phyloP scores from a whole-genome alignment of 2,329 filamentous ascomycete genomes.

The Microdochium paspali region DNA sequence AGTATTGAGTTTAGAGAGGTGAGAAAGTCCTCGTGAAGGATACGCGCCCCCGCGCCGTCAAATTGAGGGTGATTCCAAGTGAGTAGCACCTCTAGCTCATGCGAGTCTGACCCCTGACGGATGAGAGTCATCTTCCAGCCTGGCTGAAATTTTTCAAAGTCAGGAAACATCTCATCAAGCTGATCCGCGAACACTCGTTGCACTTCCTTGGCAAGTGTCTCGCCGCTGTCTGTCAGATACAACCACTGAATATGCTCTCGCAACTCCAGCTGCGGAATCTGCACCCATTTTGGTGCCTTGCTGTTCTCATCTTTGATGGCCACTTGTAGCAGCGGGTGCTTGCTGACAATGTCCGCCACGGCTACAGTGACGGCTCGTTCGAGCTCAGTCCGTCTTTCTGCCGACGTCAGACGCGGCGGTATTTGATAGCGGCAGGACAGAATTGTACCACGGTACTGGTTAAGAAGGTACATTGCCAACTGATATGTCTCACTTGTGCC shows the following conservation, averaged over 20 bases:
- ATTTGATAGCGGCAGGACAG: background rate
- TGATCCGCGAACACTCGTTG: background rate
- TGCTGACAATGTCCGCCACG: constrained; percentile 5
- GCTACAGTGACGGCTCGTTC: constrained; percentile 3
- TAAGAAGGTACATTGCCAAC: background rate
- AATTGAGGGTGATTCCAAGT: constrained; percentile 7
- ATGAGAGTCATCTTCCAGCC: background rate
- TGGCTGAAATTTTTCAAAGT: background rate
- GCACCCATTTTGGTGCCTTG: constrained; percentile 8
- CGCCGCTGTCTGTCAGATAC: background rate
- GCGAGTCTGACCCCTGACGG: background rate
- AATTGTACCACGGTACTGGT: background rate
- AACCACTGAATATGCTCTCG: constrained; percentile 7
- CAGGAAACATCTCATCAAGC: constrained; percentile 4
- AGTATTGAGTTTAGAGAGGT: constrained; percentile 1
- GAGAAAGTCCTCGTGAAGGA: constrained; percentile 7
- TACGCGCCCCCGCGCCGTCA: constrained; percentile 8
- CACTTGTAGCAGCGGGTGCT: constrained; percentile 7
- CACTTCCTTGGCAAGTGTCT: constrained; percentile 4
- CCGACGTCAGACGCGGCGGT: background rate
- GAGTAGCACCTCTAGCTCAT: constrained; percentile 6
- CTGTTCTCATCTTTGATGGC: constrained; percentile 5
- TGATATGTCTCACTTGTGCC: background rate
- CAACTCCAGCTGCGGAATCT: constrained; percentile 7
- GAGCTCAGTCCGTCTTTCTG: background rate